A percentile compares a stretch with the other conserved stretches of the same genome.
phyloP scores from a whole-genome alignment of 2,329 filamentous ascomycete genomes.

The Rhynchosporium secalis region DNA sequence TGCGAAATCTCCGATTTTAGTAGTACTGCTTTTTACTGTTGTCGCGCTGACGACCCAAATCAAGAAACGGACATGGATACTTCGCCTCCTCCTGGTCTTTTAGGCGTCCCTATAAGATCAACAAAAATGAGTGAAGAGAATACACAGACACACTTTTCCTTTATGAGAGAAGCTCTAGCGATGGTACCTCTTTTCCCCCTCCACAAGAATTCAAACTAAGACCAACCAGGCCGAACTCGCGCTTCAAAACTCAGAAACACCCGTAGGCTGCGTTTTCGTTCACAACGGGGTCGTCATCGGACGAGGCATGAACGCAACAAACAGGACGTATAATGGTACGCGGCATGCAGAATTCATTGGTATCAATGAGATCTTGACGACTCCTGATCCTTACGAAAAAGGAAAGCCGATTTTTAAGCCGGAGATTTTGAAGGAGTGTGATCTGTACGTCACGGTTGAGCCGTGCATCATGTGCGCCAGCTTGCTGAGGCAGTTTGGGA shows the following conservation, averaged over 20 bases:
- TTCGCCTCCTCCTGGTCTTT: too few species aligned
- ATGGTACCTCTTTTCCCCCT: conserved; percentile 13
- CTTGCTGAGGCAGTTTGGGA: conserved; percentile 81
- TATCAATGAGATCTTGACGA: conserved; percentile 61
- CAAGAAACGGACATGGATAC: too few species aligned
- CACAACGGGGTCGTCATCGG: conserved; percentile 77
- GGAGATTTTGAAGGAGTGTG: conserved; percentile 66
- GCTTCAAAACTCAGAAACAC: conserved; percentile 84
- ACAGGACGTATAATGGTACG: conserved; percentile 85
- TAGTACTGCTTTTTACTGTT: too few species aligned
- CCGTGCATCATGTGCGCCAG: conserved; percentile 99
- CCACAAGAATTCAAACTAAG: background rate
- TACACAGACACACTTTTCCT: conserved; percentile 50
- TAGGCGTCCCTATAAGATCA: background rate
- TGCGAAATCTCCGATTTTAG: too few species aligned
- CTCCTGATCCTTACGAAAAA: conserved; percentile 40
- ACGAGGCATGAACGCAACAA: conserved; percentile 95
- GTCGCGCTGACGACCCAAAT: too few species aligned
- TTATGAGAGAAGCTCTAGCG: conserved; percentile 53
- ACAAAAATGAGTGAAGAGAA: conserved; percentile 25
- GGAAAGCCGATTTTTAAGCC: conserved; percentile 52
- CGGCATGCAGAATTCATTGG: conserved; percentile 95
- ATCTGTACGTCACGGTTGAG: conserved; percentile 95
- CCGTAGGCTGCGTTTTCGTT: conserved; percentile 93
- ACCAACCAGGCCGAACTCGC: conserved; percentile 75